Conservation (phyloP, 371 early-diverging fungal species). For the Mucor irregularis region DNA sequence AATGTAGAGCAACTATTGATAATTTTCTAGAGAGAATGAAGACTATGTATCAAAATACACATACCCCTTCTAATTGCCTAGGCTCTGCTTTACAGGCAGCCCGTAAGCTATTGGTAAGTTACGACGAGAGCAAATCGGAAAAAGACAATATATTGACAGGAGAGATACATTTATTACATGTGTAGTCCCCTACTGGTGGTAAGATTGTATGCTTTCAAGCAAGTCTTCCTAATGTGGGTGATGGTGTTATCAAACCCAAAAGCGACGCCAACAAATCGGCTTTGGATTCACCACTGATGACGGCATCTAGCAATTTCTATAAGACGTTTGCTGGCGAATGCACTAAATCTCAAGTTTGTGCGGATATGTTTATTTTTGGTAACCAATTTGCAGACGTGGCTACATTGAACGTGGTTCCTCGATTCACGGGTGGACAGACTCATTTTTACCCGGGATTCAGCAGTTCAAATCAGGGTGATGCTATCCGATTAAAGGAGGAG, state of each 20-base stretch:
- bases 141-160: no score
- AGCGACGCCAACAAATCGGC: slow-evolving; percentile 60
- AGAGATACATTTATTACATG: not conserved
- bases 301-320: slow-evolving; percentile 73
- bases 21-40: slow-evolving; percentile 61
- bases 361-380: slow-evolving; percentile 85
- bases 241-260: slow-evolving; percentile 66
- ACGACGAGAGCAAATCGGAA: no score
- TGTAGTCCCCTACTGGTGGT: slow-evolving; percentile 74
- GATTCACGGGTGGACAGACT: slow-evolving; percentile 87
- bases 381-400: slow-evolving; percentile 74
- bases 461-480: slow-evolving; percentile 65
- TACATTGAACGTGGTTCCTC: slow-evolving; percentile 73
- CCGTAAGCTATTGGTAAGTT: slow-evolving; percentile 64
- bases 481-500: slow-evolving; percentile 70
- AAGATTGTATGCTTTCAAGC: slow-evolving; percentile 77
- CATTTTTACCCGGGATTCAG: slow-evolving; percentile 86
- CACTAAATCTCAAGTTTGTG: slow-evolving; percentile 74
- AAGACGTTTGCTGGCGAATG: slow-evolving; percentile 81
- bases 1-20: slow-evolving; percentile 61
- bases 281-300: slow-evolving; percentile 52
- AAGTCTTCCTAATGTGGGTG: slow-evolving; percentile 67
- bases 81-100: slow-evolving; percentile 82
- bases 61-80: slow-evolving; percentile 58
- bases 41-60: slow-evolving; percentile 62